These are phyloP conservation scores for Neoboletus subvelutipes DNA, from an alignment of 768 basidiomycete genomes.

Conservation along the genomic window DNA sequence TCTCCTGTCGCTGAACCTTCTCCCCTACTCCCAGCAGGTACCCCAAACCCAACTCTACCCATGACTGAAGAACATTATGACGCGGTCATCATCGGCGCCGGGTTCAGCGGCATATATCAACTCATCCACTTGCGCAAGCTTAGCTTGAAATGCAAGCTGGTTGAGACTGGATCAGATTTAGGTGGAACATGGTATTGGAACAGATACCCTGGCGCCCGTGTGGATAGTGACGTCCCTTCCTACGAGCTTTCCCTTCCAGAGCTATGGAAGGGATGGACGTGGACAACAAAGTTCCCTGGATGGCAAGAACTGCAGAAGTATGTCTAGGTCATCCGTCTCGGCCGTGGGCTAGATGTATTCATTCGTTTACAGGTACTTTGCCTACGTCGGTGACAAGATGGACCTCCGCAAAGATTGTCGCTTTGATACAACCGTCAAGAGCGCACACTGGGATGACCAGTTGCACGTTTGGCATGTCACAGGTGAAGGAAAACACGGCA, in stretches of 20 bases:
- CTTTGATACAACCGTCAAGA: slow-evolving; percentile 12
- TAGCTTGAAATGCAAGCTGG: slow-evolving; percentile 3
- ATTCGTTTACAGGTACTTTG: slow-evolving; percentile 5
- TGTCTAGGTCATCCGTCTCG: neutral
- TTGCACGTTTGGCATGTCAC: slow-evolving; percentile 9
- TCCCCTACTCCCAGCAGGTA: neutral
- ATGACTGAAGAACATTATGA: slow-evolving; percentile 11
- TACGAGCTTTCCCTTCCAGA: slow-evolving; percentile 12
- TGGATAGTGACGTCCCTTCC: slow-evolving; percentile 6
- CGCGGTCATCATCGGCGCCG: slow-evolving; percentile 8
- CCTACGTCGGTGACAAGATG: slow-evolving; percentile 8
- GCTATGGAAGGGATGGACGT: slow-evolving; percentile 15
- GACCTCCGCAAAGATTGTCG: slow-evolving; percentile 11
- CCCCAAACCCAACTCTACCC: neutral
- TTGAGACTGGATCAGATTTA: slow-evolving; percentile 8
- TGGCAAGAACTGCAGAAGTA: slow-evolving; percentile 9
- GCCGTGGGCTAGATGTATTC: neutral
- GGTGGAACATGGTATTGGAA: slow-evolving; percentile 16
- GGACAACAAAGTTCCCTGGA: slow-evolving; percentile 11
- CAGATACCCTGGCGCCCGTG: slow-evolving; percentile 14
- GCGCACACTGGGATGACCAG: slow-evolving; percentile 10
- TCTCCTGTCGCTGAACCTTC: neutral
- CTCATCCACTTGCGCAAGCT: slow-evolving; percentile 12
- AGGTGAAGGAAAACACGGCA: neutral
- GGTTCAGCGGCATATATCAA: slow-evolving; percentile 10